A percentile compares a stretch with the other conserved stretches of the same genome.
Evolutionary conservation across 805 yeast genomes (phyloP).

Genomic region (Teunomyces lycoperdinae): DNA sequence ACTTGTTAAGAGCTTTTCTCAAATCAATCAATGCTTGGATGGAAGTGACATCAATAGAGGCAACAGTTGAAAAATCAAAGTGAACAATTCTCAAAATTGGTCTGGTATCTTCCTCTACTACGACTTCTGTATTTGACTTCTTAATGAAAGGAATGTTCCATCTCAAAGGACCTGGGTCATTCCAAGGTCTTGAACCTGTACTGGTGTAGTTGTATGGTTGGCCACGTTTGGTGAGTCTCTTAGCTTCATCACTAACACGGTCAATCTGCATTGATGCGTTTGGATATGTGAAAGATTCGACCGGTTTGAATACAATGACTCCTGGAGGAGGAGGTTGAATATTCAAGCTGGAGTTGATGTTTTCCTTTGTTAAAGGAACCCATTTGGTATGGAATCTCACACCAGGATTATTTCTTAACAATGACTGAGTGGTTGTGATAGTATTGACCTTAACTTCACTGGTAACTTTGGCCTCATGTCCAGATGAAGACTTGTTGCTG

Average conservation of each 20-base stretch:
- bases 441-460: background rate
- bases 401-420: slow-evolving; percentile 27
- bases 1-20: slow-evolving; percentile 64
- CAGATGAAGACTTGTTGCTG: slow-evolving; percentile 20
- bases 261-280: slow-evolving; percentile 77
- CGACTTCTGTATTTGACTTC: slow-evolving; percentile 13
- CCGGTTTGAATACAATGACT: slow-evolving; percentile 77
- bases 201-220: slow-evolving; percentile 33
- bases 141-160: slow-evolving; percentile 33
- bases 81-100: slow-evolving; percentile 72
- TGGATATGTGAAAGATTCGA: slow-evolving; percentile 79
- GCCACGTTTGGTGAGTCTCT: slow-evolving; percentile 60
- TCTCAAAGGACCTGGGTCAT: slow-evolving; percentile 71
- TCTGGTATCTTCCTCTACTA: slow-evolving; percentile 38
- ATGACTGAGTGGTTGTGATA: slow-evolving; percentile 18
- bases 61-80: slow-evolving; percentile 76
- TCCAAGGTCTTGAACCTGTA: slow-evolving; percentile 81
- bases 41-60: slow-evolving; percentile 76
- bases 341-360: slow-evolving; percentile 53
- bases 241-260: slow-evolving; percentile 62
- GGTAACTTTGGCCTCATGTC: slow-evolving; percentile 9
- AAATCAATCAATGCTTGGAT: slow-evolving; percentile 76
- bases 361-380: slow-evolving; percentile 58
- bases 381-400: slow-evolving; percentile 57
- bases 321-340: slow-evolving; percentile 87